Evolutionary conservation across 2,329 filamentous ascomycete genomes (phyloP), one percentile per base, ranked within the genome.

Genomic region (Xylaria arbuscula): DNA sequence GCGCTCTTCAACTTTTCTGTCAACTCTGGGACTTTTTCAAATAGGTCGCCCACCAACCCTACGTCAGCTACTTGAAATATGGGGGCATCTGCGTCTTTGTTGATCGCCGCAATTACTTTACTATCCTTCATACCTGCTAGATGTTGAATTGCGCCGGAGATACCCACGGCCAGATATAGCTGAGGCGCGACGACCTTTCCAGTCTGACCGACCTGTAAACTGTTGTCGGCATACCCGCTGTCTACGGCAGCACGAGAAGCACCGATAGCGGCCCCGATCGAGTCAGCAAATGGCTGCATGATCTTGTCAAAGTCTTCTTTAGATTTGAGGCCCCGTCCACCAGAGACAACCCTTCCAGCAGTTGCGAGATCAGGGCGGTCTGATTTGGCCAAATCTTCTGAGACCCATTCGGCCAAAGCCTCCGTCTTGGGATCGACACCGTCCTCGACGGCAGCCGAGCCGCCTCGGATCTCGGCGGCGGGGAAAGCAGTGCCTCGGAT

Each of bases 101-200:
- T 99, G 79, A 99, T 98, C 15, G 93, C 93, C 24, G 95, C 96
- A 83, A 99, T 99, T 67, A 99, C 96, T 85, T 99, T 99, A 85
- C 94, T 98, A 79, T 99, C 96, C 88, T 99, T 99, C 96, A 99
- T 99, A 79, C 96, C 96, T 38, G 96, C 96, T 82, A 99, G 82
- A 85, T 99, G 96, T 83, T 99, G 96, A 75, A 99, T 99, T 24
- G 96, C 96, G 62, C 96, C 96, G 9, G 93, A 97, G 75, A 99
- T 98, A 78, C 96, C 96, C 13, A 95, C 94, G 62, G 94, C 97
- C 74, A 99, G 87, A 80, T 99, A 99, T 69, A 99, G 85, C 81
- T 99, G 91, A 68, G 96, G 96, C 55, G 96, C 96, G 63, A 99
- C 95, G 70, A 98, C 97, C 88, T 99, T 99, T 77, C 96, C 96